Conservation (phyloP, 2,329 filamentous ascomycete genomes). For the Orbilia quercus region DNA sequence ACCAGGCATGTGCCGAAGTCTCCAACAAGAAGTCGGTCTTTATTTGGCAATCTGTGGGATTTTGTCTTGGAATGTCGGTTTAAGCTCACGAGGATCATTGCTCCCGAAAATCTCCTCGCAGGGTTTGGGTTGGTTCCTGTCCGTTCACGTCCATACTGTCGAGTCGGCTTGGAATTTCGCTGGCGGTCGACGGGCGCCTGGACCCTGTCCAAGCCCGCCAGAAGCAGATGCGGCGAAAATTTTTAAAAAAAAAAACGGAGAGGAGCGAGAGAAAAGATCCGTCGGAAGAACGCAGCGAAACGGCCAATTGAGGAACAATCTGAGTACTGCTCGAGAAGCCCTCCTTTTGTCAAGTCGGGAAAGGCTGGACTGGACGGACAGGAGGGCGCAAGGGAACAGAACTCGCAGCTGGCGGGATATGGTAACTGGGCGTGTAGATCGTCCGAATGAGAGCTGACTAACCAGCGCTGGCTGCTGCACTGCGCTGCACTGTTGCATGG, state of each 20-base stretch:
- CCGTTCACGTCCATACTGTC: constrained; percentile 29
- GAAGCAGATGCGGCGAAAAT: constrained; percentile 36
- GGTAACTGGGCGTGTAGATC: constrained; percentile 40
- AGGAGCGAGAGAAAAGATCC: constrained; percentile 14
- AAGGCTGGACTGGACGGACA: constrained; percentile 8
- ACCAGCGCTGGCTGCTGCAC: too few species aligned
- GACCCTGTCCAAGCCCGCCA: constrained; percentile 18
- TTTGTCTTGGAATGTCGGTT: constrained; percentile 22
- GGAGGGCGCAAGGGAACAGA: constrained; percentile 22
- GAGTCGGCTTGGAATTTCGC: constrained; percentile 8
- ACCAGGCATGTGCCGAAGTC: too few species aligned
- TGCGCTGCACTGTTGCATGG: background rate
- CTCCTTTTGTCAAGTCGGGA: constrained; percentile 14
- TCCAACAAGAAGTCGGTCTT: too few species aligned
- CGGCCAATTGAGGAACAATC: background rate
- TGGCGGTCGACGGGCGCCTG: constrained; percentile 24
- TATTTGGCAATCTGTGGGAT: too few species aligned
- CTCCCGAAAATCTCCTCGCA: constrained; percentile 39
- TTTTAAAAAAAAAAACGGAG: constrained; percentile 9
- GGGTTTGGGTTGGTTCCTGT: constrained; percentile 48
- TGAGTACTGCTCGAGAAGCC: background rate
- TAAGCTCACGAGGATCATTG: constrained; percentile 38
- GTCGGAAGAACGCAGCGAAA: constrained; percentile 15
- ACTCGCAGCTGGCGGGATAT: constrained; percentile 5
- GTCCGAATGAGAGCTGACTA: constrained; percentile 9